A percentile compares a stretch with the other conserved stretches of the same genome.
These are phyloP conservation scores for Leucosporidium creatinivorum DNA, from an alignment of 768 basidiomycete genomes.

Conservation along the genomic window DNA sequence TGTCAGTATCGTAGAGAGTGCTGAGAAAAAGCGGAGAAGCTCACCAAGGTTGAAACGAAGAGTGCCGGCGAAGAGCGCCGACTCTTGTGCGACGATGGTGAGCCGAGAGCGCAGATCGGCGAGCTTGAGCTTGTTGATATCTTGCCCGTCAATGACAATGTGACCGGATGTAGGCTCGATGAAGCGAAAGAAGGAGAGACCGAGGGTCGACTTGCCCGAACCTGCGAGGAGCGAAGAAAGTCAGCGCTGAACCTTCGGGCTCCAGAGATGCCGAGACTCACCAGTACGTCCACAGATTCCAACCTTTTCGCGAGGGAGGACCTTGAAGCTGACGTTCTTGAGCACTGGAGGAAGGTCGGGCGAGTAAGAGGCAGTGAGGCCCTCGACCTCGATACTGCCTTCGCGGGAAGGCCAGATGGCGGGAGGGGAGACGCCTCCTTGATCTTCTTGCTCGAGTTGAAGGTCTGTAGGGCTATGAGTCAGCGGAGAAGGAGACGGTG, in stretches of 20 bases:
- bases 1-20: not conserved
- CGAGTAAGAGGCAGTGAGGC: slow-evolving; percentile 39
- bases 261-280: slow-evolving; percentile 35
- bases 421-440: slow-evolving; percentile 42
- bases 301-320: slow-evolving; percentile 41
- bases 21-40: slow-evolving; percentile 43
- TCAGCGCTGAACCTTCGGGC: not conserved
- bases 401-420: slow-evolving; percentile 44
- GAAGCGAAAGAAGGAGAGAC: slow-evolving; percentile 46
- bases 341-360: slow-evolving; percentile 42
- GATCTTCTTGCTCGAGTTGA: slow-evolving; percentile 26
- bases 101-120: slow-evolving; percentile 61
- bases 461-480: slow-evolving; percentile 42
- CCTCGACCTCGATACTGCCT: slow-evolving; percentile 42
- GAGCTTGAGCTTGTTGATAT: slow-evolving; percentile 42
- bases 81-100: slow-evolving; percentile 56
- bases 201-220: slow-evolving; percentile 40
- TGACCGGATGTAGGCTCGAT: slow-evolving; percentile 42
- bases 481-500: too few relatives aligned
- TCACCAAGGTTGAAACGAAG: slow-evolving; percentile 62
- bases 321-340: slow-evolving; percentile 38
- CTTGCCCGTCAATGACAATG: slow-evolving; percentile 43
- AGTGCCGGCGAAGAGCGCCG: slow-evolving; percentile 65
- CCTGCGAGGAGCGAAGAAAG: not conserved
- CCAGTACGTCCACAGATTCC: slow-evolving; percentile 58